A percentile compares a stretch with the other conserved stretches of the same genome.
These are phyloP conservation scores for barley (Hordeum vulgare) DNA, from an alignment of 176 grass and related monocot genomes.

Conservation along the genomic window MorexV3_pseudomolecules_assembly NC_058519.1:358054089-358054588, in stretches of 20 bases:
- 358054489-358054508: conserved; percentile 88
- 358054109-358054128: conserved; percentile 83
- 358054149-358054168: conserved; percentile 90
- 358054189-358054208: conserved; percentile 70
- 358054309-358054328: conserved; percentile 94
- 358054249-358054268: neutral
- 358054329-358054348: conserved; percentile 98
- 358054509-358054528: conserved; percentile 99
- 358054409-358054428: conserved; percentile 93
- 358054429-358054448: conserved; percentile 82
- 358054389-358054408: conserved; percentile 79
- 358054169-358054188: conserved; percentile 70
- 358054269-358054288: neutral
- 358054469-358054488: conserved; percentile 83
- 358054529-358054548: conserved; percentile 38
- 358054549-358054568: neutral
- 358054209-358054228: conserved; percentile 66
- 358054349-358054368: conserved; percentile 75
- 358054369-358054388: conserved; percentile 80
- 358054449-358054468: conserved; percentile 85
- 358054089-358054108: conserved; percentile 9
- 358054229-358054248: neutral
- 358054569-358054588: neutral
- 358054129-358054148: conserved; percentile 91
- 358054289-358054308: conserved; percentile 43